Evolutionary conservation across 768 basidiomycete species (phyloP), one percentile per base, ranked within the genome.

Genomic region (Saitozyma sp.): DNA sequence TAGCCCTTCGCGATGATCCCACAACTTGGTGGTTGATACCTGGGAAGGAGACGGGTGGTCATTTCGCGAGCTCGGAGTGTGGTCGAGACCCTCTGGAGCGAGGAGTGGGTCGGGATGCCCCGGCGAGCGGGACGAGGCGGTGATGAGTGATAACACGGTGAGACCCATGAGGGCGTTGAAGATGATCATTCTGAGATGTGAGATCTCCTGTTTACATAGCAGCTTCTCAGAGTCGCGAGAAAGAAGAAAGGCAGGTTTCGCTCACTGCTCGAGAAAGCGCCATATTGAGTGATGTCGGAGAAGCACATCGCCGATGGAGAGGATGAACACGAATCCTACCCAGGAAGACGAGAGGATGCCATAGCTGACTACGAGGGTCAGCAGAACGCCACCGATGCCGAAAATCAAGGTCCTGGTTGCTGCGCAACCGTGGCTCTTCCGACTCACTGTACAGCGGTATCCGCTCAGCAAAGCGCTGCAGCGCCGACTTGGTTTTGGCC

Each of bases 231-330:
- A 13, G 45, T 46, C 13, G 45, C 45, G 45, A 17, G n/a, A 29
- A 29, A 29, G 29, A 5, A 29, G 29, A 5, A 29, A 29, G 2
- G 29, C 29, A 29, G 29, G 2, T 29, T 5, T 5, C 29, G 63
- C 75, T 70, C 38, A 76, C 75, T 74, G 73, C n/a, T 62, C 61
- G n/a, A 68, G 10, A 55, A 76, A 76, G 17, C 63, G 65, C 39
- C 57, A 42, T 8, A 53, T 46, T 17, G 64, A 64, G 43, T 65
- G 59, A 29, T 66, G 63, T 16, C 60, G 61, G 3, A 66, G 41
- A 51, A 74, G 51, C 4, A 67, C 60, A 45, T 74, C 70, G 13
- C 67, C 61, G 3, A 69, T 43, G 10, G 67, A 45, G 10, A 76
- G 60, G 50, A 70, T 59, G 17, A 67, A 42, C n/a, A 56, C 56